A percentile compares a stretch with the other conserved stretches of the same genome.
Conservation (phyloP, 345 rosid species). For the Euclidium syriacum region DNA sequence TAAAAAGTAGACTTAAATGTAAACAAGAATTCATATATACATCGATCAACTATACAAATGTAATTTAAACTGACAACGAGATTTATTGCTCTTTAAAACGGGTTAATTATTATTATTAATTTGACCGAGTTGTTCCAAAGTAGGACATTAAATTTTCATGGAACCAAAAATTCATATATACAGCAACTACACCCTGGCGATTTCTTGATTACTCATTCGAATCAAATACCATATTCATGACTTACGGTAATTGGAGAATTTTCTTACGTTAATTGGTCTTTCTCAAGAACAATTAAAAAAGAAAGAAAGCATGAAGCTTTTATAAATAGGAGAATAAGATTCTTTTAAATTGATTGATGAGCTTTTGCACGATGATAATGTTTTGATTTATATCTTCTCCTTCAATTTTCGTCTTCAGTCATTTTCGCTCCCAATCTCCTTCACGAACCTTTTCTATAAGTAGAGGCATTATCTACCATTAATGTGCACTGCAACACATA, state of each 20-base stretch:
- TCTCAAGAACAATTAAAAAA: neutral
- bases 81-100: neutral
- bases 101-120: neutral
- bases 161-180: neutral
- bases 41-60: too few species aligned
- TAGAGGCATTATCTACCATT: neutral
- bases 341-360: slow-evolving; percentile 21
- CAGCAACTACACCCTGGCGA: neutral
- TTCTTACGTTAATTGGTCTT: neutral
- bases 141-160: too few species aligned
- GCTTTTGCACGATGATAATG: slow-evolving; percentile 12
- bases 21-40: too few species aligned
- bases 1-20: too few species aligned
- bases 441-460: slow-evolving; percentile 5
- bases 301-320: neutral
- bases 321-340: slow-evolving; percentile 11
- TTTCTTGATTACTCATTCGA: slow-evolving; percentile 1
- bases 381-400: slow-evolving; percentile 4
- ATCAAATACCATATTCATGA: neutral
- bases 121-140: neutral
- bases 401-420: neutral
- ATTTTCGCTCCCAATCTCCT: neutral
- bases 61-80: too few species aligned
- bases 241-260: neutral
- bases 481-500: neutral